These are phyloP conservation scores for Aspergillus pseudonomiae DNA, from an alignment of 2,329 filamentous ascomycete genomes.

Conservation along the genomic window DNA sequence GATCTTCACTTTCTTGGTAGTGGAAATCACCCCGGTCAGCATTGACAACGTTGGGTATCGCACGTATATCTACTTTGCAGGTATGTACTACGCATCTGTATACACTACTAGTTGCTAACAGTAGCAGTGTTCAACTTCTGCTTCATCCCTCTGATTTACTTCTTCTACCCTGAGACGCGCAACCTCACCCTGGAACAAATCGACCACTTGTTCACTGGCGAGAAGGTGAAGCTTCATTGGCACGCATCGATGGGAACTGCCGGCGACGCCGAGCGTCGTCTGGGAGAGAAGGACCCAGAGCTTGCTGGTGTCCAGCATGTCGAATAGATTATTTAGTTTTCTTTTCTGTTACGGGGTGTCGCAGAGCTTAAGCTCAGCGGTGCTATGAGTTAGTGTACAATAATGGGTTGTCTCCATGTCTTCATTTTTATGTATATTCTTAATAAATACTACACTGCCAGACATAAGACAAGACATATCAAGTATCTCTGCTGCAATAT, in stretches of 20 bases:
- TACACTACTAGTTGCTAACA: not conserved
- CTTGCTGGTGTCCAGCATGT: conserved; percentile 24
- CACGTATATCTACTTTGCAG: conserved; percentile 49
- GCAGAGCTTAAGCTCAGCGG: not conserved
- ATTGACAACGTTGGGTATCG: conserved; percentile 44
- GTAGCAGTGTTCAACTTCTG: conserved; percentile 46
- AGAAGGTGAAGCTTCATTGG: conserved; percentile 35
- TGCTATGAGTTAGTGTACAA: not conserved
- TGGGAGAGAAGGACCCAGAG: conserved; percentile 21
- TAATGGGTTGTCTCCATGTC: not conserved
- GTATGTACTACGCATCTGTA: conserved; percentile 15
- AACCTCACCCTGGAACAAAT: conserved; percentile 39
- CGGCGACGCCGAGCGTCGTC: conserved; percentile 24
- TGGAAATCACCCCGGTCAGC: conserved; percentile 50
- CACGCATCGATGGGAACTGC: conserved; percentile 30
- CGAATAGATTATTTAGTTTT: conserved; percentile 18
- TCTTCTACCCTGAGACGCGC: conserved; percentile 41
- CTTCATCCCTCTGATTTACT: conserved; percentile 55
- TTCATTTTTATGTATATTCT: not conserved
- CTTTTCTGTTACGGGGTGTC: not conserved
- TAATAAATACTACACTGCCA: not conserved
- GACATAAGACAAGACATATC: not conserved
- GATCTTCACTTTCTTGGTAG: conserved; percentile 52
- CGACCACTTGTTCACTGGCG: conserved; percentile 41
- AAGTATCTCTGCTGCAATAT: not conserved